These are phyloP conservation scores for Penicillium sp. DNA, from an alignment of 2,329 filamentous ascomycete species.

Conservation along the genomic window DNA sequence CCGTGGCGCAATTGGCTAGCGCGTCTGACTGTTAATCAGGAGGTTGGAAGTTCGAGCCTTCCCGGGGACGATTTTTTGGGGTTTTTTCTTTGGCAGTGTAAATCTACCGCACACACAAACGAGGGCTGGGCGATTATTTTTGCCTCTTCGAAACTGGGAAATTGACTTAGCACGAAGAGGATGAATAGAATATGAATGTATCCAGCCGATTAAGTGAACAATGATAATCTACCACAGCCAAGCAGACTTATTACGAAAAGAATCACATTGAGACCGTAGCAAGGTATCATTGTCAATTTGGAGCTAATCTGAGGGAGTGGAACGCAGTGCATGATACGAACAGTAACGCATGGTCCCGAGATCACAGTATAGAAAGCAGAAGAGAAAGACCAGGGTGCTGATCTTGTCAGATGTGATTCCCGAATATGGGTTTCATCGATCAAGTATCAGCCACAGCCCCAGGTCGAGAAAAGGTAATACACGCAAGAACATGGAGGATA, in stretches of 20 bases:
- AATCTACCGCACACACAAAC: no score
- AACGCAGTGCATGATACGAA: neutral
- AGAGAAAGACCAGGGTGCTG: slow-evolving; percentile 1
- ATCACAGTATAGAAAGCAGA: slow-evolving; percentile 13
- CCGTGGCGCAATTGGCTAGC: slow-evolving; percentile 38
- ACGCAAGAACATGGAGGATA: slow-evolving; percentile 1
- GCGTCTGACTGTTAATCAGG: slow-evolving; percentile 38
- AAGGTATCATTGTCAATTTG: slow-evolving; percentile 15
- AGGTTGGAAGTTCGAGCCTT: slow-evolving; percentile 45
- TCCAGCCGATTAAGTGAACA: neutral
- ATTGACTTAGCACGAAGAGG: no score
- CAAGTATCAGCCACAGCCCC: neutral
- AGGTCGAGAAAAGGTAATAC: slow-evolving; percentile 10
- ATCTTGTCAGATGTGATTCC: neutral
- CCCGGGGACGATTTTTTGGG: slow-evolving; percentile 32
- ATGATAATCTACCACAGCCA: neutral
- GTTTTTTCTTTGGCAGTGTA: neutral
- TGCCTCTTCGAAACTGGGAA: neutral
- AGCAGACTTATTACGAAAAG: neutral
- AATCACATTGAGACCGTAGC: neutral
- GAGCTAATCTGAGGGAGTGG: slow-evolving; percentile 5
- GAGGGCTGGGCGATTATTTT: neutral
- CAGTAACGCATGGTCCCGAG: slow-evolving; percentile 3
- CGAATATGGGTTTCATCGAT: neutral
- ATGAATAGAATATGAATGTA: neutral